A percentile compares a stretch with the other conserved stretches of the same genome.
Evolutionary conservation across 306 rosid species (phyloP).

Genomic region (Quercus robur): DNA sequence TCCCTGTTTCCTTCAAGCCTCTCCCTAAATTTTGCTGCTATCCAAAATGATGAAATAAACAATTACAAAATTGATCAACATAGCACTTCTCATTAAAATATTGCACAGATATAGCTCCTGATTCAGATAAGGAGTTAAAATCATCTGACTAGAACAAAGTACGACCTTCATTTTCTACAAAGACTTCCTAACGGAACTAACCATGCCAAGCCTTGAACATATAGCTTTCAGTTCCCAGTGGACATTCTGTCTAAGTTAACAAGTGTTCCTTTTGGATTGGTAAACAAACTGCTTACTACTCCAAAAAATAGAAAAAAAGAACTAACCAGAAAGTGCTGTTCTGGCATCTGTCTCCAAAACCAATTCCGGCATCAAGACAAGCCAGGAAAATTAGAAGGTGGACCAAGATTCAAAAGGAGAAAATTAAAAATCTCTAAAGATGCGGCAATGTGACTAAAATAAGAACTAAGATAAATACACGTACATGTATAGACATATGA

Average conservation of each 20-base stretch:
- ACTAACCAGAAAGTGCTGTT: conserved; percentile 93
- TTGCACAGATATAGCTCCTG: neutral
- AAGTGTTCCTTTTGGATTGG: conserved; percentile 4
- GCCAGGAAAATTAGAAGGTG: conserved; percentile 5
- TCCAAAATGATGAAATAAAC: neutral
- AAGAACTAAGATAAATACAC: neutral
- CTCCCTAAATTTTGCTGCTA: conserved; percentile 80
- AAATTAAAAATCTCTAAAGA: conserved; percentile 2
- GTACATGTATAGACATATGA: neutral
- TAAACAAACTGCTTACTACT: neutral
- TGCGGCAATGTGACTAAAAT: neutral
- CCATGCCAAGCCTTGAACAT: conserved; percentile 8
- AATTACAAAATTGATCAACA: conserved; percentile 12
- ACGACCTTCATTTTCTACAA: neutral
- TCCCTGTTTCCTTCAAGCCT: conserved; percentile 94
- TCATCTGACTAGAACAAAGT: conserved; percentile 1
- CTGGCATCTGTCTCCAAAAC: conserved; percentile 92
- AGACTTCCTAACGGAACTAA: neutral
- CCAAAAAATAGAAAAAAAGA: neutral
- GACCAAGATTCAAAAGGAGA: conserved; percentile 14
- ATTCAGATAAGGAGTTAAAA: neutral
- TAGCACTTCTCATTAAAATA: neutral
- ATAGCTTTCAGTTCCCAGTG: neutral
- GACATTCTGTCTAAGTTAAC: neutral
- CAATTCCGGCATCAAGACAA: neutral